Conservation (phyloP, 169 alveolate genomes). For the Eimeria zaria region DNA sequence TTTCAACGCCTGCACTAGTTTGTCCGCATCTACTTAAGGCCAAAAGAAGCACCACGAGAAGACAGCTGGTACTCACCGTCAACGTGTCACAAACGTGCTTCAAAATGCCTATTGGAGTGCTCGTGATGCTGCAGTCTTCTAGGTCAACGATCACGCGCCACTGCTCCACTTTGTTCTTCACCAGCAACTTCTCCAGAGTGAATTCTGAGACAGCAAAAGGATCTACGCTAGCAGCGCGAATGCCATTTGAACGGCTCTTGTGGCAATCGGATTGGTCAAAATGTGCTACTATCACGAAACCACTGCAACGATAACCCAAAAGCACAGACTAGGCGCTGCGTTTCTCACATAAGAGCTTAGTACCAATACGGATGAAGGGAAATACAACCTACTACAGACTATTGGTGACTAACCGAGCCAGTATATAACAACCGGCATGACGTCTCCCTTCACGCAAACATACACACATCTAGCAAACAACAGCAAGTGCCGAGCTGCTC, state of each 20-base stretch:
- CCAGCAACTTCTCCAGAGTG: constrained; percentile 86
- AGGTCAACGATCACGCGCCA: constrained; percentile 90
- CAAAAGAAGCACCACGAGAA: neutral
- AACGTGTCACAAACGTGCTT: constrained; percentile 87
- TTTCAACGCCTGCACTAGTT: neutral
- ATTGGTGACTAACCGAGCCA: constrained; percentile 85
- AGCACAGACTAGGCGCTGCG: neutral
- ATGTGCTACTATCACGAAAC: neutral
- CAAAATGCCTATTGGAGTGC: constrained; percentile 86
- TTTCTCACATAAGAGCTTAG: neutral
- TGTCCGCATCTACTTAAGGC: neutral
- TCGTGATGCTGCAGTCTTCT: constrained; percentile 86
- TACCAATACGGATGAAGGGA: neutral
- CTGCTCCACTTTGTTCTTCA: constrained; percentile 89
- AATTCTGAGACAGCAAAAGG: constrained; percentile 83
- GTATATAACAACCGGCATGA: constrained; percentile 75
- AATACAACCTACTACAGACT: neutral
- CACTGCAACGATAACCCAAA: neutral
- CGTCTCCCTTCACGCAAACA: constrained; percentile 75
- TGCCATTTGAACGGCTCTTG: neutral
- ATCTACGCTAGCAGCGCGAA: neutral
- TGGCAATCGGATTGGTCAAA: neutral
- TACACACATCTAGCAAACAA: neutral
- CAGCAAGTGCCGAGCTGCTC: neutral
- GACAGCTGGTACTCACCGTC: constrained; percentile 54